A percentile compares a stretch with the other conserved stretches of the same genome.
Evolutionary conservation across 306 rosid genomes (phyloP).

Genomic region (Crotalaria pallida): DNA sequence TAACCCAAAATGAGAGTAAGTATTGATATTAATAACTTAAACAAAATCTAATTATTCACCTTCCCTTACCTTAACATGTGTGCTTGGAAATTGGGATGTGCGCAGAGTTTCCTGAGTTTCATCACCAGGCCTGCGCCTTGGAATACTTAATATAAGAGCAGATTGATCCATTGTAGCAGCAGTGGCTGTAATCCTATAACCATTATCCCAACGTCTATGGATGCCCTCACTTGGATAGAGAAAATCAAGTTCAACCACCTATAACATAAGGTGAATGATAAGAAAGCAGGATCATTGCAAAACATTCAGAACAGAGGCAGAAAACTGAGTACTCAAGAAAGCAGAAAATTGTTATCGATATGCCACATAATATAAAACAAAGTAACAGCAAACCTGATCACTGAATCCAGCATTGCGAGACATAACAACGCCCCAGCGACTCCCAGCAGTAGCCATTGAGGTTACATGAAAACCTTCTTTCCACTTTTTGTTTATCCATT

Average conservation of each 20-base stretch:
- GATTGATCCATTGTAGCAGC: conserved; percentile 97
- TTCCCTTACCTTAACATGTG: conserved; percentile 77
- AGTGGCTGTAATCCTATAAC: conserved; percentile 84
- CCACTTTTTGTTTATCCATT: conserved; percentile 98
- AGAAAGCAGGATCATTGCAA: not conserved
- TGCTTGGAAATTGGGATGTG: conserved; percentile 91
- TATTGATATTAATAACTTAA: conserved; percentile 13
- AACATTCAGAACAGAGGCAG: not conserved
- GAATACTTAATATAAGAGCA: conserved; percentile 88
- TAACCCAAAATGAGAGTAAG: not conserved
- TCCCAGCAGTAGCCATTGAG: conserved; percentile 96
- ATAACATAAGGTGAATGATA: not conserved
- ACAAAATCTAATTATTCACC: not conserved
- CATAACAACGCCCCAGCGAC: conserved; percentile 97
- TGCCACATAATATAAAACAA: not conserved
- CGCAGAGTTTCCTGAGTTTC: conserved; percentile 98
- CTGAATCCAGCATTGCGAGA: conserved; percentile 95
- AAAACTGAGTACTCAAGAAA: not conserved
- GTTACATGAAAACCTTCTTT: conserved; percentile 97
- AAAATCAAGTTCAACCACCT: conserved; percentile 98
- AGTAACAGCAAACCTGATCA: conserved; percentile 61
- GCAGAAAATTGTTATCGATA: not conserved
- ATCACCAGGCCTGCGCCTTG: conserved; percentile 75
- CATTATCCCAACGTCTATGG: conserved; percentile 91
- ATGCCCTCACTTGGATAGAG: conserved; percentile 98